Evolutionary conservation across 2,329 filamentous ascomycete species (phyloP).

Genomic region (Pseudonectria buxi): DNA sequence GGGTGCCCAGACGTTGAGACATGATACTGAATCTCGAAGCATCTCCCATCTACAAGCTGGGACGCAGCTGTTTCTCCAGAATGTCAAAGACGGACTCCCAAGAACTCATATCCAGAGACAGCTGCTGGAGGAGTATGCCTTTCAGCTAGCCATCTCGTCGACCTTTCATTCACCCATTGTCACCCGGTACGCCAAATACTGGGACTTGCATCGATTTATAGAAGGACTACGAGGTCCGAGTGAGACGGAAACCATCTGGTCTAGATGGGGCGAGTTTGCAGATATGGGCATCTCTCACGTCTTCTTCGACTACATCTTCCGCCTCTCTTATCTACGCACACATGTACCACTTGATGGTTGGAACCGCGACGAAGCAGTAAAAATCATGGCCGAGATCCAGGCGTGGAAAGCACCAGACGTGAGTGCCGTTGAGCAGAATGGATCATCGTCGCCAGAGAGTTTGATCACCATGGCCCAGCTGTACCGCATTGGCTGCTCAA

Average conservation of each 20-base stretch:
- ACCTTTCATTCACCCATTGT: background rate
- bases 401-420: background rate
- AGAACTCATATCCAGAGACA: background rate
- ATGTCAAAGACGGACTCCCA: background rate
- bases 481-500: background rate
- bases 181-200: background rate
- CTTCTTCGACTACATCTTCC: slow-evolving; percentile 2
- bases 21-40: background rate
- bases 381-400: background rate
- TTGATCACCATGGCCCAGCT: background rate
- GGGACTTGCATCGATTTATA: background rate
- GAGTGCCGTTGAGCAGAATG: background rate
- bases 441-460: background rate
- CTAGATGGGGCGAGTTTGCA: background rate
- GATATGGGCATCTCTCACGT: slow-evolving; percentile 1
- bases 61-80: background rate
- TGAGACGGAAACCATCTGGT: too few species aligned
- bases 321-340: background rate
- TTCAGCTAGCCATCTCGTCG: slow-evolving; percentile 1
- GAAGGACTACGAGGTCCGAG: background rate
- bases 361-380: background rate
- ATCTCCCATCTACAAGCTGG: background rate
- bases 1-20: background rate
- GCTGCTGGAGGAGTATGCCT: slow-evolving; percentile 1
- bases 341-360: background rate